Base-by-base conservation (phyloP, 805 yeast genomes). In the Ogataea neopini region DNA sequence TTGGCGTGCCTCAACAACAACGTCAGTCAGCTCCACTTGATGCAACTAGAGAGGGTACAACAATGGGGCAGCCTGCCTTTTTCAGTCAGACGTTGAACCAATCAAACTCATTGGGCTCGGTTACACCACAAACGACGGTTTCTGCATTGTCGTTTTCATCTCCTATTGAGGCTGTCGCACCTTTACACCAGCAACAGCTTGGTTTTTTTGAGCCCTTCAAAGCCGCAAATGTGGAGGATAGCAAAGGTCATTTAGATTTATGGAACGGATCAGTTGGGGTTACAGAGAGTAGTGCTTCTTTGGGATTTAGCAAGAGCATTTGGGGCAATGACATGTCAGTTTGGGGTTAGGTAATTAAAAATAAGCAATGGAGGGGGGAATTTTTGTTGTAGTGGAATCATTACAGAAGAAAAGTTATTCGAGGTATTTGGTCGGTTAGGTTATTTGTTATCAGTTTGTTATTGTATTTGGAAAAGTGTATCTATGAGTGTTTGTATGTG, bases 271-370 rank as follows among this genome's bases (percentile, higher is more conserved):
- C 37, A 11, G 20, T 17, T 9, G 23, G 15, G 20, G 15, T 29
- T 9, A 7, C 38, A 8, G 36, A 32, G 10, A 35, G 18, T 10
- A 38, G 19, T 22, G 38, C 11, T 19, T 41, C 45, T 11, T 36
- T 37, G 23, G 52, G 54, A 5, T 47, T 46, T 17, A 51, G 45
- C 26, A 57, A 54, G 33, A 57, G 40, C 29, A 57, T 57, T 37
- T 57, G 60, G 61, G 58, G 61, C 29, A 50, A 49, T 40, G 57
- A 57, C 43, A 57, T 52, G 57, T 57, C 60, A 14, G 61, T 56
- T 20, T 57, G 61, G 61, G 58, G 61, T 22, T 55, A 42, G 43
- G 25, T 9, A 19, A 28, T n/a, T n/a, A n/a, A n/a, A n/a, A n/a
- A n/a, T n/a, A n/a, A n/a, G n/a, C n/a, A n/a, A n/a, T n/a, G n/a